A percentile compares a stretch with the other conserved stretches of the same genome.
These are phyloP conservation scores for Knufia fluminis DNA, from an alignment of 2,329 filamentous ascomycete species.

Conservation along the genomic window DNA sequence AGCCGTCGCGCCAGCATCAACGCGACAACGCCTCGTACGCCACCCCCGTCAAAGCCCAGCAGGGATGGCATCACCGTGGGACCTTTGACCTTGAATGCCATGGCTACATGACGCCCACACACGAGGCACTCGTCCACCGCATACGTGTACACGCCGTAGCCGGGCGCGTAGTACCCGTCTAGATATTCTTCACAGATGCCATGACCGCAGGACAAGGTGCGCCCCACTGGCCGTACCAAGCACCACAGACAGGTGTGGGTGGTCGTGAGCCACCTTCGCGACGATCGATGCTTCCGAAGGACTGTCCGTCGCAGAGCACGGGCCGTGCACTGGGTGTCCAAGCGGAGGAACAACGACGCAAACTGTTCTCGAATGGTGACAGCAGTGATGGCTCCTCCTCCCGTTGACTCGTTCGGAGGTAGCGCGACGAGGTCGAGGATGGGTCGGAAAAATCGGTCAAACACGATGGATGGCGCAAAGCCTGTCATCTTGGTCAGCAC, in stretches of 20 bases:
- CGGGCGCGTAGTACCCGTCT: conserved; percentile 6
- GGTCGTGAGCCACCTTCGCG: background rate
- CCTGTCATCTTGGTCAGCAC: background rate
- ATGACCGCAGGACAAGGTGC: conserved; percentile 7
- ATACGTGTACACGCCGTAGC: conserved; percentile 4
- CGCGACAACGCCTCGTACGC: conserved; percentile 21
- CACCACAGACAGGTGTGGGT: conserved; percentile 3
- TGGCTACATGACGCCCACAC: conserved; percentile 2
- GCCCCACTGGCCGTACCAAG: conserved; percentile 5
- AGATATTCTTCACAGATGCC: conserved; percentile 9
- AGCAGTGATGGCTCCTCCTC: background rate
- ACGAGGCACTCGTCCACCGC: conserved; percentile 3
- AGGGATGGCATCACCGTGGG: conserved; percentile 23
- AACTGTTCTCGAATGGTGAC: background rate
- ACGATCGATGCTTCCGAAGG: conserved; percentile 2
- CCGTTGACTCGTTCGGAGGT: background rate
- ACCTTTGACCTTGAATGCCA: conserved; percentile 14
- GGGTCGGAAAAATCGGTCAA: background rate
- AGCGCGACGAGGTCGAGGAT: background rate
- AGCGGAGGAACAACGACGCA: background rate
- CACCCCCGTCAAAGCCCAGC: conserved; percentile 24
- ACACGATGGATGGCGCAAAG: background rate
- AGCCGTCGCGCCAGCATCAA: conserved; percentile 10
- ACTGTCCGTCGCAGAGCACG: background rate
- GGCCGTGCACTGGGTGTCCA: background rate